These are phyloP conservation scores for Umbelopsis isabellina DNA, from an alignment of 192 early-diverging fungal species.

Conservation along the genomic window DNA sequence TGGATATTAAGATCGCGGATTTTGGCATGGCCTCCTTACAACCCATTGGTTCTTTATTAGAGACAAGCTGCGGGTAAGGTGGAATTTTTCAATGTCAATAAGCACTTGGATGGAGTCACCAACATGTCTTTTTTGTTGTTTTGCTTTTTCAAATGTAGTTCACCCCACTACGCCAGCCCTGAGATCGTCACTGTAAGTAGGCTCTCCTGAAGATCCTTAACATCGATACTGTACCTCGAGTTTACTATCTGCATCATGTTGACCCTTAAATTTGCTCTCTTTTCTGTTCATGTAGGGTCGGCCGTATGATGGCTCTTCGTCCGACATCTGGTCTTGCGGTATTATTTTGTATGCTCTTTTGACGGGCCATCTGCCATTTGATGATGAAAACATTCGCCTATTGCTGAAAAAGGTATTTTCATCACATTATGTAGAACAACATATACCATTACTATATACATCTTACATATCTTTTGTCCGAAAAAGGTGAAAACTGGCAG, in stretches of 20 bases:
- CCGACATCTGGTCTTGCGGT: conserved; percentile 78
- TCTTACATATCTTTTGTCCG: not conserved
- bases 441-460: not conserved
- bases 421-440: not conserved
- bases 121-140: not conserved
- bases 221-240: not conserved
- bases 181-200: conserved; percentile 68
- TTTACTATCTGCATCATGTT: not conserved
- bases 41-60: conserved; percentile 57
- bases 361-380: conserved; percentile 77
- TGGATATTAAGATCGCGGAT: conserved; percentile 90
- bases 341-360: conserved; percentile 73
- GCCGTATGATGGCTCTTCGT: conserved; percentile 66
- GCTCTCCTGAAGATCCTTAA: not conserved
- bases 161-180: conserved; percentile 75
- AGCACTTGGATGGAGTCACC: not conserved
- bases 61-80: conserved; percentile 69
- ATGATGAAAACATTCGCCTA: conserved; percentile 73
- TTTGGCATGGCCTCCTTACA: conserved; percentile 83
- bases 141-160: conserved; percentile 40
- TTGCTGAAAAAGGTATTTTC: conserved; percentile 66
- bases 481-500: conserved; percentile 49
- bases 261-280: not conserved
- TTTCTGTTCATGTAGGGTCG: conserved; percentile 44
- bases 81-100: conserved; percentile 8